Evolutionary conservation across 129 eudicot genomes (phyloP).

Genomic region (Flaveria bidentis): DNA sequence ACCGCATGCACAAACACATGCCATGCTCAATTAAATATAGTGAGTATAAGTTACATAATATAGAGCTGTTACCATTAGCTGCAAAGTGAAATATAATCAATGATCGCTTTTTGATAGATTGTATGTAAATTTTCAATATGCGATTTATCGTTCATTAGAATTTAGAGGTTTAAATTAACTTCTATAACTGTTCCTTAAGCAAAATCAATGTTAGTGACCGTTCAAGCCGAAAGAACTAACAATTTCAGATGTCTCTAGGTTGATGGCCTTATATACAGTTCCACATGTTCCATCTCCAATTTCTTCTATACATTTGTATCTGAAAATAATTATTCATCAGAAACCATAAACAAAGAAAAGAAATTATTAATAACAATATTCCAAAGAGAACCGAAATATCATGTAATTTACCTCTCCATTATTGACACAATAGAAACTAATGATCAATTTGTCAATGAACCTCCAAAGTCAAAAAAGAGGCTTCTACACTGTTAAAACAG

Average conservation of each 20-base stretch:
- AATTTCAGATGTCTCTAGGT: constrained; percentile 68
- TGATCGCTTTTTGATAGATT: neutral
- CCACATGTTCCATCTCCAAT: constrained; percentile 99
- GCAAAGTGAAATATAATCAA: neutral
- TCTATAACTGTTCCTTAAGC: neutral
- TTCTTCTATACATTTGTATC: constrained; percentile 81
- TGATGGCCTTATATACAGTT: constrained; percentile 86
- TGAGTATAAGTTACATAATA: neutral
- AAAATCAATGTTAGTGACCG: constrained; percentile 20
- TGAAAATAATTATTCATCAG: constrained; percentile 35
- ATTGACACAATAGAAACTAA: constrained; percentile 34
- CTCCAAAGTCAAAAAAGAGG: constrained; percentile 65
- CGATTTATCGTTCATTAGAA: neutral
- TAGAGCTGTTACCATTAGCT: neutral
- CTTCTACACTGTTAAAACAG: constrained; percentile 66
- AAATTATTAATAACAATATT: neutral
- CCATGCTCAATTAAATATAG: neutral
- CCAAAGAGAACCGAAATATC: neutral
- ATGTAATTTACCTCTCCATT: constrained; percentile 70
- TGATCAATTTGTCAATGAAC: constrained; percentile 56
- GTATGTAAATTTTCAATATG: neutral
- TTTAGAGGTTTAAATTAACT: neutral
- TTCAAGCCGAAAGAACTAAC: constrained; percentile 47
- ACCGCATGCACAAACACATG: constrained; percentile 15
- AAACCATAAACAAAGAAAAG: constrained; percentile 9